These are phyloP conservation scores for Eustoma russellianum DNA, from an alignment of 257 asterid genomes.

Conservation along the genomic window DNA sequence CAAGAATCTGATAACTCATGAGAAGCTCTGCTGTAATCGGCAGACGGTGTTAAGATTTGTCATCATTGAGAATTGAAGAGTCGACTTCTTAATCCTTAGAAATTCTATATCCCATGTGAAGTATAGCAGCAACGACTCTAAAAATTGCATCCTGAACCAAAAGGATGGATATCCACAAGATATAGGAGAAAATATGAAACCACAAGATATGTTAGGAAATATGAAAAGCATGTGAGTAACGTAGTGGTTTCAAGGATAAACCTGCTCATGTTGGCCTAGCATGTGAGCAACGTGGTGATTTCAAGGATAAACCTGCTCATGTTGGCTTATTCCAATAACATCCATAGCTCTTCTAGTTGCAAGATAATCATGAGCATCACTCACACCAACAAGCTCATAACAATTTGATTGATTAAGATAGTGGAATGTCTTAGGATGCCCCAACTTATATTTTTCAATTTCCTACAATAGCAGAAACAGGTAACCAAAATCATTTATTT, in stretches of 20 bases:
- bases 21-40: conserved; percentile 84
- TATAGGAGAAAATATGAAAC: conserved; percentile 1
- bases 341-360: conserved; percentile 99
- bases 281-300: conserved; percentile 10
- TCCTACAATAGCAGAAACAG: conserved; percentile 49
- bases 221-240: conserved; percentile 7
- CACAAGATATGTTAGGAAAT: too few relatives aligned
- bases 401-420: conserved; percentile 92
- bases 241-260: conserved; percentile 17
- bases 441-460: conserved; percentile 73
- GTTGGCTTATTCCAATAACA: conserved; percentile 83
- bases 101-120: conserved; percentile 90
- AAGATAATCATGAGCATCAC: conserved; percentile 86
- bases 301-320: conserved; percentile 62
- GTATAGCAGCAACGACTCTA: conserved; percentile 93
- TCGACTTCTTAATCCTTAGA: conserved; percentile 70
- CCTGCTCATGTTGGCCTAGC: conserved; percentile 77
- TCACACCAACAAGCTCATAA: conserved; percentile 70
- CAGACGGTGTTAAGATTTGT: conserved; percentile 82
- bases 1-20: conserved; percentile 40
- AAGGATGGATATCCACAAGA: conserved; percentile 12
- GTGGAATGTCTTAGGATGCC: conserved; percentile 67
- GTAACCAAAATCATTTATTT: conserved; percentile 14
- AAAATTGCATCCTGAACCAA: conserved; percentile 79
- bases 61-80: conserved; percentile 84